Base-by-base conservation (phyloP, 2,329 filamentous ascomycete genomes). In the Cytospora piceae region DNA sequence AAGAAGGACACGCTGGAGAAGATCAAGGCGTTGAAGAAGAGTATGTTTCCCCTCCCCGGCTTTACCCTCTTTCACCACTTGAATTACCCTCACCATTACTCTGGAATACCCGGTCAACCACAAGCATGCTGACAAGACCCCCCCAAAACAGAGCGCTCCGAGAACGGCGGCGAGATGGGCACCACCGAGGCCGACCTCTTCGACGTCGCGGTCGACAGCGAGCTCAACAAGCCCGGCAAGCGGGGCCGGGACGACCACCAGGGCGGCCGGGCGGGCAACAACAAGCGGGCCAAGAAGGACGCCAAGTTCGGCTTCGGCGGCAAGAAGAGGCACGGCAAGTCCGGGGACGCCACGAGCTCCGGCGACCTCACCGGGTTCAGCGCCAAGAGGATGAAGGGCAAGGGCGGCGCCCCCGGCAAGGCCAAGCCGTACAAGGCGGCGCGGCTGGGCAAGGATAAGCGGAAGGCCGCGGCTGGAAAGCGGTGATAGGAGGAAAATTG, bases 1-100 rank as follows among this genome's bases (percentile, higher is more conserved):
- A 97, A 97, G 89, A 89, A 88, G 72, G 92, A 96, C 69, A 96
- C 93, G 4, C 82, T 99, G 69, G 95, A 98, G 72, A 97, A 97
- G 85, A 97, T 99, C 75, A 93, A 94, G 80, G 85, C 87, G 32
- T 81, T 99, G 73, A 99, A 99, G 88, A 88, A 94, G 83, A 99
- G 94, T 98, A 85, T 72, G 92, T 86, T 46, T 20, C 58, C 11
- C 31, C 53, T 42, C 29, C 29, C 12, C 24, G 11, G 1, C 39
- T 12, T 12, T 29, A 42, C 17, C 22, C 22, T 17, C 7, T 46
- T 24, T 22, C n/a, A n/a, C 17, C n/a, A 7, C 3, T 29, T 42
- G 15, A 6, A 24, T 51, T 20, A 29, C 24, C 39, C 2, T 32
- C n/a, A 15, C 14, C 8, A 3, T n/a, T n/a, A 3, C 31, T 52